Evolutionary conservation across 129 eudicot genomes (phyloP).

Genomic region (Flaveria bidentis): DNA sequence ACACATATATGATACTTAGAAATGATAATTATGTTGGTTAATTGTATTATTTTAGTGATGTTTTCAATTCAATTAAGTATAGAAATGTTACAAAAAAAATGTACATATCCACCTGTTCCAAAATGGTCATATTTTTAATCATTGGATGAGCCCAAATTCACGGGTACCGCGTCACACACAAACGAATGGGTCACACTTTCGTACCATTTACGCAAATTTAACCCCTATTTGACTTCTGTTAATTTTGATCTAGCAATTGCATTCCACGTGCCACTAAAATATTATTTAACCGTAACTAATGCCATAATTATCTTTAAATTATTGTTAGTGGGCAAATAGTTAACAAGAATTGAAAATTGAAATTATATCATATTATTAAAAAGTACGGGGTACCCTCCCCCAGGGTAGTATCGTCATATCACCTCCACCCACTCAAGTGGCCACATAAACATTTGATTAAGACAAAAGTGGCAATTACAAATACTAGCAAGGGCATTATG

Average conservation of each 20-base stretch:
- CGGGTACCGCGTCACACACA: too few species aligned
- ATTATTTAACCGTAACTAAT: too few species aligned
- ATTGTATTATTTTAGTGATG: too few species aligned
- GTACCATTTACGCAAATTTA: too few species aligned
- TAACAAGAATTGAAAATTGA: not conserved
- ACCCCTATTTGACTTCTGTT: not conserved
- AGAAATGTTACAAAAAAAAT: too few species aligned
- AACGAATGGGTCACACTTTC: too few species aligned
- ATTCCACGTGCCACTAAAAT: not conserved
- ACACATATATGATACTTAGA: too few species aligned
- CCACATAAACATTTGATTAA: not conserved
- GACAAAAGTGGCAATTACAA: not conserved
- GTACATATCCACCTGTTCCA: too few species aligned
- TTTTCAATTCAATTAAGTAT: too few species aligned
- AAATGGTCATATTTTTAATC: too few species aligned
- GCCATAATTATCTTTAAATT: not conserved
- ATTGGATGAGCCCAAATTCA: too few species aligned
- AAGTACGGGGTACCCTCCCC: not conserved
- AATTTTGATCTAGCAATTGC: not conserved
- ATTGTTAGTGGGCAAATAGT: not conserved
- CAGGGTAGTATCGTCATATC: constrained; percentile 26
- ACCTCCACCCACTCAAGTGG: not conserved
- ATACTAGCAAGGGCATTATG: constrained; percentile 11
- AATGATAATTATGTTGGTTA: too few species aligned
- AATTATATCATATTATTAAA: not conserved